Conservation (phyloP, 768 basidiomycete genomes). For the Tylopilus balloui region DNA sequence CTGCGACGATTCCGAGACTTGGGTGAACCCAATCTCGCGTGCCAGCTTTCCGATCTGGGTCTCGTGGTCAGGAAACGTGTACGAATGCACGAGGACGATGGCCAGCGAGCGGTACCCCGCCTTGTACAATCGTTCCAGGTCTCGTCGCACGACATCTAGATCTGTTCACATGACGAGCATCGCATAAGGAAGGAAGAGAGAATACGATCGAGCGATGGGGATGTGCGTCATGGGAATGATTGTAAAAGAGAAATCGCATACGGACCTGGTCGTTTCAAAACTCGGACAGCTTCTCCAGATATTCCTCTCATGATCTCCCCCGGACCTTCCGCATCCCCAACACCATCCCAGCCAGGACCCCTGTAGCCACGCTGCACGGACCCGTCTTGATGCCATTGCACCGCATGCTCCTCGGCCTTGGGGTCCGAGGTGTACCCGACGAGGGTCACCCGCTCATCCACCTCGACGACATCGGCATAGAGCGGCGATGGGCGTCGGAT, state of each 20-base stretch:
- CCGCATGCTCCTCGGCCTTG: slow-evolving; percentile 64
- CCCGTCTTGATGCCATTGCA: slow-evolving; percentile 73
- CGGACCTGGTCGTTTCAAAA: slow-evolving; percentile 65
- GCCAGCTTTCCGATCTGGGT: slow-evolving; percentile 66
- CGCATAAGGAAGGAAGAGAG: background rate
- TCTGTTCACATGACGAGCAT: slow-evolving; percentile 38
- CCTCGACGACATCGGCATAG: slow-evolving; percentile 60
- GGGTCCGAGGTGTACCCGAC: slow-evolving; percentile 94
- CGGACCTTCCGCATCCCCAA: slow-evolving; percentile 68
- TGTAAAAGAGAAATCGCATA: background rate
- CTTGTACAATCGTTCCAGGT: slow-evolving; percentile 68
- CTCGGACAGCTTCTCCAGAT: slow-evolving; percentile 85
- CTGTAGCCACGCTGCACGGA: slow-evolving; percentile 62
- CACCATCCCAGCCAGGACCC: slow-evolving; percentile 73
- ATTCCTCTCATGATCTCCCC: slow-evolving; percentile 78
- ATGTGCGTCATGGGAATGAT: too few species aligned
- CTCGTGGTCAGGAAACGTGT: slow-evolving; percentile 88
- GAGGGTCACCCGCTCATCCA: slow-evolving; percentile 91
- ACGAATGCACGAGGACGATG: slow-evolving; percentile 87
- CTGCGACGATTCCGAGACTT: slow-evolving; percentile 83
- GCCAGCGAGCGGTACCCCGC: slow-evolving; percentile 88
- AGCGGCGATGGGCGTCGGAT: slow-evolving; percentile 75
- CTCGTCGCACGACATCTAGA: slow-evolving; percentile 43
- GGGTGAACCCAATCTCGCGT: slow-evolving; percentile 76
- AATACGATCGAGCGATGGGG: background rate